Conservation (phyloP, 257 asterid genomes). For the Rauvolfia tetraphylla region DNA sequence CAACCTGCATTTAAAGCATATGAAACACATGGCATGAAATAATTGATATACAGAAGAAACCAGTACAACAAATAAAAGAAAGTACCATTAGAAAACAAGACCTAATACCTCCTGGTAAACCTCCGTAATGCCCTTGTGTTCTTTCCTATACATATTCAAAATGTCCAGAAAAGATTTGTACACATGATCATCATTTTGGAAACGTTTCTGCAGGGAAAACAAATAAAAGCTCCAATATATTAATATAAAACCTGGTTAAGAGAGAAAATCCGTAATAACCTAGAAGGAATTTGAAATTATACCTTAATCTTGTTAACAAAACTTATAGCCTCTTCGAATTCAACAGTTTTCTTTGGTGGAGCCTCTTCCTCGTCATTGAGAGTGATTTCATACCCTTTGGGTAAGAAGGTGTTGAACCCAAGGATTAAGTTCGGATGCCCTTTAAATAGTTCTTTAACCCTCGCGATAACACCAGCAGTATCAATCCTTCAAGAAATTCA, state of each 20-base stretch:
- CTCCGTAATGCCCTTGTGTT: conserved; percentile 88
- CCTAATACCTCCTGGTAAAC: conserved; percentile 84
- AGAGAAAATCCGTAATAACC: background rate
- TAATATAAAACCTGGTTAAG: background rate
- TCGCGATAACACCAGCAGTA: conserved; percentile 84
- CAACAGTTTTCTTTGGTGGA: conserved; percentile 85
- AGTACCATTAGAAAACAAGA: background rate
- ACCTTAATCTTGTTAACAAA: conserved; percentile 98
- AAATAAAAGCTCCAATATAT: conserved; percentile 12
- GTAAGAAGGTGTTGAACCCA: conserved; percentile 97
- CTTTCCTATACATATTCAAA: conserved; percentile 95
- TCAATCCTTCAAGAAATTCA: conserved; percentile 62
- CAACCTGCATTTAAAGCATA: conserved; percentile 54
- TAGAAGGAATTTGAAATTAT: conserved; percentile 10
- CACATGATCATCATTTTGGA: conserved; percentile 84
- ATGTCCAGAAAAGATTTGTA: conserved; percentile 95
- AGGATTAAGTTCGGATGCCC: conserved; percentile 90
- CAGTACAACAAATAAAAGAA: background rate
- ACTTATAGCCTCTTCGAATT: conserved; percentile 93
- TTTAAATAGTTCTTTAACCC: conserved; percentile 91
- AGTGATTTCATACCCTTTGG: conserved; percentile 95
- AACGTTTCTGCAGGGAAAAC: conserved; percentile 70
- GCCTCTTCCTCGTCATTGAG: conserved; percentile 81
- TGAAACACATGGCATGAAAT: background rate
- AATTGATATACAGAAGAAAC: background rate